These are phyloP conservation scores for Proliferodiscus dingleyae DNA, from an alignment of 2,329 filamentous ascomycete species.

Conservation along the genomic window DNA sequence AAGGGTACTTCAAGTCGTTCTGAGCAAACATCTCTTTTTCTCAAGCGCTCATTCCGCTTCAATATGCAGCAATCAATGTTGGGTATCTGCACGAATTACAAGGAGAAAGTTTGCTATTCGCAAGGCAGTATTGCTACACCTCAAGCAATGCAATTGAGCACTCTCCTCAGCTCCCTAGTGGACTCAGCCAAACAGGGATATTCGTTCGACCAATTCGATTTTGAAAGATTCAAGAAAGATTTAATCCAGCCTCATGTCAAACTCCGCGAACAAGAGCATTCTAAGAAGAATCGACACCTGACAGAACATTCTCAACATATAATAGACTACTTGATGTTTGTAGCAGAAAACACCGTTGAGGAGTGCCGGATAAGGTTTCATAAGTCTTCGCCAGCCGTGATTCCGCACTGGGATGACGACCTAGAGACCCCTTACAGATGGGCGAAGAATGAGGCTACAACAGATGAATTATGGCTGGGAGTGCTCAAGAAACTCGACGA, in stretches of 20 bases:
- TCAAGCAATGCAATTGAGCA: constrained; percentile 47
- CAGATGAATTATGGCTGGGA: constrained; percentile 9
- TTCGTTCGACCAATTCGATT: constrained; percentile 41
- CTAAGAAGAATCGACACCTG: constrained; percentile 31
- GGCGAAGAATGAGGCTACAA: constrained; percentile 7
- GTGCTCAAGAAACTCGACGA: constrained; percentile 13
- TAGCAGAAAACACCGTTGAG: constrained; percentile 40
- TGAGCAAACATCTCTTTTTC: constrained; percentile 36
- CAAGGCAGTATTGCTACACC: constrained; percentile 23
- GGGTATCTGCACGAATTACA: constrained; percentile 59
- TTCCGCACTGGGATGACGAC: constrained; percentile 21
- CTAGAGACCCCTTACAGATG: constrained; percentile 16
- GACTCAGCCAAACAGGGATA: constrained; percentile 54
- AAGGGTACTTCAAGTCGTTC: constrained; percentile 4
- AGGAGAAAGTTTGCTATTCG: constrained; percentile 58
- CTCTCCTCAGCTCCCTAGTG: constrained; percentile 48
- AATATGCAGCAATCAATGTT: constrained; percentile 53
- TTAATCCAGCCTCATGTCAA: not conserved
- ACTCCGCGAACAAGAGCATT: constrained; percentile 41
- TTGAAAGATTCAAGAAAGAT: constrained; percentile 32
- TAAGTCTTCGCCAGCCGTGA: constrained; percentile 9
- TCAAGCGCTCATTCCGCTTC: constrained; percentile 52
- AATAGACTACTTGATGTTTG: constrained; percentile 58
- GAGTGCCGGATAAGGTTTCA: constrained; percentile 29
- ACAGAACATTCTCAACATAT: constrained; percentile 41